Conservation (phyloP, 73 alveolate genomes). For the Tetrahymena borealis region DNA sequence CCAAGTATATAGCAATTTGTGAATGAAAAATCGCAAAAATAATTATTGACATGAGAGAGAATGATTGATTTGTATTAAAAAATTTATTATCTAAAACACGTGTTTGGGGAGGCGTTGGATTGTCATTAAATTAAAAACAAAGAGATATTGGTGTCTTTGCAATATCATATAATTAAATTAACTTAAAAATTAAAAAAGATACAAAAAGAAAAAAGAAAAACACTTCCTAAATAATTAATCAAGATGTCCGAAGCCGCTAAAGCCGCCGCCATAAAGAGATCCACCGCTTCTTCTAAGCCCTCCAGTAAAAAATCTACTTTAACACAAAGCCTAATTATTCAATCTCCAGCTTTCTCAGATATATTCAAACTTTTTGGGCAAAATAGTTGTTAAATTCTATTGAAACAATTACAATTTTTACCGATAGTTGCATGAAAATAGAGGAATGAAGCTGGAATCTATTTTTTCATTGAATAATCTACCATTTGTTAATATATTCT, state of each 20-base stretch:
- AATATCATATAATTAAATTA: not conserved
- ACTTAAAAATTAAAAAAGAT: not conserved
- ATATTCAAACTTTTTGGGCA: not conserved
- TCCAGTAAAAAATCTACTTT: not conserved
- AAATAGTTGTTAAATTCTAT: not conserved
- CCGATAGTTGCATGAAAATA: too few species aligned
- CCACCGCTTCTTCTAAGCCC: not conserved
- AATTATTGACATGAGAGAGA: not conserved
- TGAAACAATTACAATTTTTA: not conserved
- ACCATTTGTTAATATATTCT: not conserved
- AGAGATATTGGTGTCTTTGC: not conserved
- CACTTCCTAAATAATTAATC: not conserved
- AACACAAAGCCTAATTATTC: not conserved
- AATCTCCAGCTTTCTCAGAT: not conserved
- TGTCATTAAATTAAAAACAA: not conserved
- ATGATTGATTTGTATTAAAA: not conserved
- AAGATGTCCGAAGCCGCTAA: not conserved
- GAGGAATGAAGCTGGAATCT: not conserved
- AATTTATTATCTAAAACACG: not conserved
- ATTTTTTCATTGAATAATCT: not conserved
- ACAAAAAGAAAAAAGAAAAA: not conserved
- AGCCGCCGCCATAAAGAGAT: slow-evolving; percentile 4
- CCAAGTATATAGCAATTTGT: not conserved
- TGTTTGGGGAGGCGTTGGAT: not conserved
- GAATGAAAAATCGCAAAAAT: not conserved